A percentile compares a stretch with the other conserved stretches of the same genome.
These are phyloP conservation scores for Gossypioides kirkii DNA, from an alignment of 345 rosid species.

Conservation along the genomic window DNA sequence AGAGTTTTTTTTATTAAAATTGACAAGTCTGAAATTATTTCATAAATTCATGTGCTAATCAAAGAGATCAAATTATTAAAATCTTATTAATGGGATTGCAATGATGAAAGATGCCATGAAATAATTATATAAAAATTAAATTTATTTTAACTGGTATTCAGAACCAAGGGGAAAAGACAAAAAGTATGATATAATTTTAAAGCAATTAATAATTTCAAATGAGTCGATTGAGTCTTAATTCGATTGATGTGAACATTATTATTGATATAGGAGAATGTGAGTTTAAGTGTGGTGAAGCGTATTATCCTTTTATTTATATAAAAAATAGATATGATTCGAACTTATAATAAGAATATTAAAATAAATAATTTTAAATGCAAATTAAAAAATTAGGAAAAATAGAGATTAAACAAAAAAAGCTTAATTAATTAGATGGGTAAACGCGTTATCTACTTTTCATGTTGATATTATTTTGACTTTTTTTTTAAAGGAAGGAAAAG, in stretches of 20 bases:
- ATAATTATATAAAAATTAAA: background rate
- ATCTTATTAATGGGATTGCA: too few species aligned
- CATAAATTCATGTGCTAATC: background rate
- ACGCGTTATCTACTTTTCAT: conserved; percentile 2
- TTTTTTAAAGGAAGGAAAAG: too few species aligned
- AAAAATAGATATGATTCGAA: too few species aligned
- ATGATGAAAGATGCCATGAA: background rate
- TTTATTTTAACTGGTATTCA: background rate
- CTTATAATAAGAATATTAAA: too few species aligned
- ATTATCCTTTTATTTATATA: too few species aligned
- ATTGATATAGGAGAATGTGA: too few species aligned
- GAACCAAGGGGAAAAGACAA: background rate
- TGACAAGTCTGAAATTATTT: background rate
- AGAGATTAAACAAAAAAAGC: background rate
- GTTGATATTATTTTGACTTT: background rate
- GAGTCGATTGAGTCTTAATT: too few species aligned
- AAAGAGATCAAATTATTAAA: too few species aligned
- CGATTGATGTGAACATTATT: too few species aligned
- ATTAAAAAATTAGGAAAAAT: background rate
- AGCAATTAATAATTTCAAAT: background rate
- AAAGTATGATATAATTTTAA: background rate
- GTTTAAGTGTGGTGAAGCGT: too few species aligned
- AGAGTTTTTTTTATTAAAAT: too few species aligned
- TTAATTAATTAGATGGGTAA: background rate
- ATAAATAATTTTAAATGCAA: background rate